phyloP scores from a whole-genome alignment of 1,284 basidiomycete species.

The Agroathelia rolfsii region DNA sequence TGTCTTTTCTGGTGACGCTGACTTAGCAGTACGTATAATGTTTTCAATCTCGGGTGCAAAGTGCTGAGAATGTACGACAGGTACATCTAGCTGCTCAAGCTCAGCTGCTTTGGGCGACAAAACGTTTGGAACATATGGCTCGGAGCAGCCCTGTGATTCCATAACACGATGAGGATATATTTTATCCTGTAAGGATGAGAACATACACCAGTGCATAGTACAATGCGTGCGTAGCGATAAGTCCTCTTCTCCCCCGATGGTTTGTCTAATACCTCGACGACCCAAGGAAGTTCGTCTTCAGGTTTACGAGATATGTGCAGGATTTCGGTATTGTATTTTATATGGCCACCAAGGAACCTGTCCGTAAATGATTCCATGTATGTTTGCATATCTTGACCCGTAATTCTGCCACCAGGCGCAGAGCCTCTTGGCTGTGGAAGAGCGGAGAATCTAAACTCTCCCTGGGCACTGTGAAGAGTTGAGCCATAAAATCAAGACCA shows the following conservation, averaged over 20 bases:
- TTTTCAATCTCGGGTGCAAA: conserved; percentile 31
- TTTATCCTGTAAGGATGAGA: background rate
- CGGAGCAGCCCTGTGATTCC: conserved; percentile 48
- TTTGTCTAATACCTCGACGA: conserved; percentile 28
- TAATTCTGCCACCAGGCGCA: conserved; percentile 35
- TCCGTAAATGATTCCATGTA: conserved; percentile 45
- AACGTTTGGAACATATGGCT: conserved; percentile 29
- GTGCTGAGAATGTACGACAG: conserved; percentile 40
- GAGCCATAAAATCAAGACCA: too few relatives aligned
- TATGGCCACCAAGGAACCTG: conserved; percentile 32
- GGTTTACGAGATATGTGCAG: conserved; percentile 30
- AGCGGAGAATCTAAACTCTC: conserved; percentile 15
- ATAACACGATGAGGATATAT: too few relatives aligned
- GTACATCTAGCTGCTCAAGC: conserved; percentile 29
- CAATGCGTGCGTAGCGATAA: conserved; percentile 33
- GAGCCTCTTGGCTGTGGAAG: too few relatives aligned
- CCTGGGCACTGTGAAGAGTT: conserved; percentile 12
- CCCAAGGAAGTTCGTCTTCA: conserved; percentile 25
- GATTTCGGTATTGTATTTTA: conserved; percentile 37
- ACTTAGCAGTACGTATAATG: conserved; percentile 24
- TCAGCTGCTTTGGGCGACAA: conserved; percentile 26
- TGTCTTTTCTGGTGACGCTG: conserved; percentile 12
- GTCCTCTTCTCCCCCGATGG: conserved; percentile 16
- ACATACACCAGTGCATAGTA: conserved; percentile 50
- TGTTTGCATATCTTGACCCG: conserved; percentile 37